Base-by-base conservation (phyloP, 345 rosid genomes). In the Psidium guajava region DNA sequence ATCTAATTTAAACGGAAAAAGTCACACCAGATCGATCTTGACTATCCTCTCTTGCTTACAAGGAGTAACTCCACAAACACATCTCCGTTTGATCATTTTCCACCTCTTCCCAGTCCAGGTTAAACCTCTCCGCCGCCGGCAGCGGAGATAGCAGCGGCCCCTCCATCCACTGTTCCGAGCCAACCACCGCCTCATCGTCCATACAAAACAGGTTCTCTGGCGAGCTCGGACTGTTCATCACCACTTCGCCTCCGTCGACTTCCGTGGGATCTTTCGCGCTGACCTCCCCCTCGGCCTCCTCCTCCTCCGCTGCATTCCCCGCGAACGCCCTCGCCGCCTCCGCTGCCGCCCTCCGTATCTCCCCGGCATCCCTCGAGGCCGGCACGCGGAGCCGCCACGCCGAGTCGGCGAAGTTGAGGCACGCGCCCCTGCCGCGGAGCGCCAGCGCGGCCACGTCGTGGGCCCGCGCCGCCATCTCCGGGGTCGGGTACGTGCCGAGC, bases 381-480 rank as follows among this genome's bases (percentile, higher is more conserved):
- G 92, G 88, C 36, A 85, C 86, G 1, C 89, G 91, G 86, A 91
- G 82, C n/a, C 87, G 81, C 85, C 85, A 83, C 14, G 89, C 90
- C 6, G 88, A 74, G 82, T 89, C 89, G 0, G 93, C 92, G 56
- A 93, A 93, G 75, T 93, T 91, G 51, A 93, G 85, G 10, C 90
- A 85, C 24, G 92, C 93, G 11, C 89, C 77, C 13, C 86, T 88
- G 28, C 93, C 92, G 32, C 92, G 86, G 50, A 93, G 88, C 2
- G 93, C 93, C 57, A 87, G 84, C 6, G 89, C 94, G 0, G 94
- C 94, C 18, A 87, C 91, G 52, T 91, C 95, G 40, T 93, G 89
- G 42, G 94, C 95, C 87, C 89, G 90, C 25, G 93, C 95, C 1
- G 93, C 93, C 87, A 87, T 89, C 54, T 87, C 89, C 1, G 94